These are phyloP conservation scores for Gracilaria caudata DNA, from an alignment of 23 red algal species.

Conservation along the genomic window DNA sequence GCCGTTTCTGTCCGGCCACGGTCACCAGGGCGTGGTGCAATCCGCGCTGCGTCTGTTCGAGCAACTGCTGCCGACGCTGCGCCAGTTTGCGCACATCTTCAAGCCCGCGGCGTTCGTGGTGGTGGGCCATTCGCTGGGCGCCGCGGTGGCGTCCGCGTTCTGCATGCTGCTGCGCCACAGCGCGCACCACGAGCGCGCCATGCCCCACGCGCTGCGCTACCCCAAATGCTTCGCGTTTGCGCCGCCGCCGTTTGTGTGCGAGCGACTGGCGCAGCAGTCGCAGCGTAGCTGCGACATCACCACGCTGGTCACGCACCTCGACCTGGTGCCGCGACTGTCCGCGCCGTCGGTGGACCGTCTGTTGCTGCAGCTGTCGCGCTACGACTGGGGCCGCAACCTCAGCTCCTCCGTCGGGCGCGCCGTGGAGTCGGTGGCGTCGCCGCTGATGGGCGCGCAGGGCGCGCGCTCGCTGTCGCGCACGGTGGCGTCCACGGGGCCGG, in stretches of 20 bases:
- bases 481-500: slow-evolving; percentile 10
- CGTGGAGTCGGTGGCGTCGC: slow-evolving; percentile 38
- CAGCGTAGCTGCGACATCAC: slow-evolving; percentile 39
- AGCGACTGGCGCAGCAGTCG: slow-evolving; percentile 43
- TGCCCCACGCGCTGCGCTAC: neutral
- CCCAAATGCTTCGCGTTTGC: slow-evolving; percentile 68
- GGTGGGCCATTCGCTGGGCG: slow-evolving; percentile 83
- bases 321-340: slow-evolving; percentile 79
- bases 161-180: slow-evolving; percentile 64
- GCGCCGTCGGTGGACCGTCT: slow-evolving; percentile 76
- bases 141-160: slow-evolving; percentile 79
- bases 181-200: neutral
- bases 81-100: neutral
- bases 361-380: slow-evolving; percentile 58
- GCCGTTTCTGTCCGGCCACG: slow-evolving; percentile 71
- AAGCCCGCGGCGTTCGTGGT: slow-evolving; percentile 61
- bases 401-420: slow-evolving; percentile 27
- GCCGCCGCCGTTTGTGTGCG: slow-evolving; percentile 73
- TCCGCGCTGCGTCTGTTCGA: slow-evolving; percentile 64
- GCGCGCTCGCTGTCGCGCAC: slow-evolving; percentile 21
- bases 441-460: slow-evolving; percentile 10
- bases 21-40: slow-evolving; percentile 73
- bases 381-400: slow-evolving; percentile 69
- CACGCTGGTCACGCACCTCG: slow-evolving; percentile 69
- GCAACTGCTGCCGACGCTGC: slow-evolving; percentile 38